Evolutionary conservation across 106 monocot genomes (phyloP).

Genomic region (Narthecium ossifragum): DNA sequence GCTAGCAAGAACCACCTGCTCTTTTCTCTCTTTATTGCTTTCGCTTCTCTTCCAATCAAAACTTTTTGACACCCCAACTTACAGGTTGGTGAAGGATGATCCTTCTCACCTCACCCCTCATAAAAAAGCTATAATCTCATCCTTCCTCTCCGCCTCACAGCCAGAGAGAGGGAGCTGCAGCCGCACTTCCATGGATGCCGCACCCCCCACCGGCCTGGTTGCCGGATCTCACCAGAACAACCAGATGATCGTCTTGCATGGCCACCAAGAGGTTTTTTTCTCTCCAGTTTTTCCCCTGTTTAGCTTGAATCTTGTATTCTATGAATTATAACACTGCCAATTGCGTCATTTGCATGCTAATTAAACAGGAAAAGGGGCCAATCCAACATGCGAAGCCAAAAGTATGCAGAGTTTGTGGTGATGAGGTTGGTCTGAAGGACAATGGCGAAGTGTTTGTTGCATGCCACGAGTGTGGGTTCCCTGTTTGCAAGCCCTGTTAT

Average conservation of each 20-base stretch:
- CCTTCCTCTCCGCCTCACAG: slow-evolving; percentile 5
- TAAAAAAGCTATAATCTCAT: slow-evolving; percentile 18
- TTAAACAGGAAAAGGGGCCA: slow-evolving; percentile 6
- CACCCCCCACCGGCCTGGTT: slow-evolving; percentile 28
- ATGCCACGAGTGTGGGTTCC: slow-evolving; percentile 62
- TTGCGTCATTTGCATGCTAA: not conserved
- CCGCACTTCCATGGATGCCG: slow-evolving; percentile 36
- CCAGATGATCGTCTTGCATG: slow-evolving; percentile 45
- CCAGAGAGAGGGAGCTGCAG: not conserved
- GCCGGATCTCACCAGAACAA: slow-evolving; percentile 49
- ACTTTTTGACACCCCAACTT: slow-evolving; percentile 62
- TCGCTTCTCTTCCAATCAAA: slow-evolving; percentile 68
- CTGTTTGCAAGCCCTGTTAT: slow-evolving; percentile 57
- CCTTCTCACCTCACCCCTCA: slow-evolving; percentile 21
- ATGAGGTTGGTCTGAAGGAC: slow-evolving; percentile 39
- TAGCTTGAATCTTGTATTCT: too few species aligned
- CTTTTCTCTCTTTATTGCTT: not conserved
- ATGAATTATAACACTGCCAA: not conserved
- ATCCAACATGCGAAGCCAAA: slow-evolving; percentile 20
- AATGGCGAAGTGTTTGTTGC: slow-evolving; percentile 56
- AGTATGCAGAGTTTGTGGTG: slow-evolving; percentile 48
- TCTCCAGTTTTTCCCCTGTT: not conserved
- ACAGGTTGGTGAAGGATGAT: slow-evolving; percentile 56
- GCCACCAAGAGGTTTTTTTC: slow-evolving; percentile 37
- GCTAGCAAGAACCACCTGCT: slow-evolving; percentile 18